These are phyloP conservation scores for Daphne laureola DNA, from an alignment of 441 rosid species.

Conservation along the genomic window DNA sequence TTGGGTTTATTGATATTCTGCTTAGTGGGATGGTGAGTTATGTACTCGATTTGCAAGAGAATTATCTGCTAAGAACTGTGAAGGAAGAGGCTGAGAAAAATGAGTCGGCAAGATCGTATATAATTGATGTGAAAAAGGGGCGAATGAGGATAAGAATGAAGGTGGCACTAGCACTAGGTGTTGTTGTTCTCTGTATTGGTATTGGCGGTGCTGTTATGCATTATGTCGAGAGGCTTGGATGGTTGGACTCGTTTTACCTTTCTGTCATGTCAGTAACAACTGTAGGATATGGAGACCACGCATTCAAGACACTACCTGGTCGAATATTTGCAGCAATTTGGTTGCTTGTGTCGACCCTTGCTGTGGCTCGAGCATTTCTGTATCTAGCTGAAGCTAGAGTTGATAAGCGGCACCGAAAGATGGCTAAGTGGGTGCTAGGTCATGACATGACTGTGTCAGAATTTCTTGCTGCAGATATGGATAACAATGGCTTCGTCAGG, in stretches of 20 bases:
- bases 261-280: slow-evolving; percentile 98
- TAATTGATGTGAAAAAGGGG: slow-evolving; percentile 87
- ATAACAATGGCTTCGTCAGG: slow-evolving; percentile 83
- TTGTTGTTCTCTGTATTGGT: slow-evolving; percentile 78
- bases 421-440: slow-evolving; percentile 82
- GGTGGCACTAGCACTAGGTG: slow-evolving; percentile 85
- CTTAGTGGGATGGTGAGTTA: slow-evolving; percentile 82
- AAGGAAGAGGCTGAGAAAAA: slow-evolving; percentile 27
- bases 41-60: slow-evolving; percentile 93
- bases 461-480: slow-evolving; percentile 88
- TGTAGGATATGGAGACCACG: slow-evolving; percentile 80
- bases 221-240: slow-evolving; percentile 66
- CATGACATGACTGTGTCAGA: slow-evolving; percentile 81
- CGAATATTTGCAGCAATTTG: slow-evolving; percentile 76
- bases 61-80: slow-evolving; percentile 50
- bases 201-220: slow-evolving; percentile 76
- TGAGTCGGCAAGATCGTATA: slow-evolving; percentile 37
- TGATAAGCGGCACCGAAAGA: slow-evolving; percentile 72
- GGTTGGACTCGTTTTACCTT: slow-evolving; percentile 83
- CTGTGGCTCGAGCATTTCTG: slow-evolving; percentile 73
- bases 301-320: slow-evolving; percentile 59
- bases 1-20: slow-evolving; percentile 71
- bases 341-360: slow-evolving; percentile 86
- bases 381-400: slow-evolving; percentile 87
- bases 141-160: slow-evolving; percentile 96